A percentile compares a stretch with the other conserved stretches of the same genome.
phyloP scores from a whole-genome alignment of 306 rosid species.

The Acacia confusa region DNA sequence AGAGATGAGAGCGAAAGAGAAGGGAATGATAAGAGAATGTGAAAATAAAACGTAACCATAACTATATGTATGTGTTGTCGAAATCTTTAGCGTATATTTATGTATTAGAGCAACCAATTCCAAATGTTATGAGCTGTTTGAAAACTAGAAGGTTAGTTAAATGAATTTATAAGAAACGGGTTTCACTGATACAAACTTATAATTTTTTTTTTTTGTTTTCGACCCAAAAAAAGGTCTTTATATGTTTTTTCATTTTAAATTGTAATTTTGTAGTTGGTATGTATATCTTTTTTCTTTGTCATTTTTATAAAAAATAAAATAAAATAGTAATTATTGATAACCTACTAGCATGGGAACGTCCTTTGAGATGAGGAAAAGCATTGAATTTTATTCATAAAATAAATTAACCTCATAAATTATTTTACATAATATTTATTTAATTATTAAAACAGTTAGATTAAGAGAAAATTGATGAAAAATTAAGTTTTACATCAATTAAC shows the following conservation, averaged over 20 bases:
- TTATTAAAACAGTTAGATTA: not conserved
- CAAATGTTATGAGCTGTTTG: not conserved
- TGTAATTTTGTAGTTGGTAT: not conserved
- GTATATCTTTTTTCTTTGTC: not conserved
- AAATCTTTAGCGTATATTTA: conserved; percentile 1
- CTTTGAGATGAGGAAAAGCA: not conserved
- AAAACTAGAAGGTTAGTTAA: not conserved
- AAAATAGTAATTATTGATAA: not conserved
- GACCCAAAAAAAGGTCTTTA: not conserved
- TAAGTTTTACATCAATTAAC: too few species aligned
- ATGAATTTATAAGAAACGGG: not conserved
- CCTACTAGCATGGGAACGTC: too few species aligned
- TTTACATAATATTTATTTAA: not conserved
- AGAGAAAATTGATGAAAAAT: too few species aligned
- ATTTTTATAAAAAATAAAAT: not conserved
- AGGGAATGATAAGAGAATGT: conserved; percentile 31
- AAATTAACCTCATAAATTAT: not conserved
- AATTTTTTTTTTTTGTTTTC: not conserved
- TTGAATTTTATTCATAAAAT: not conserved
- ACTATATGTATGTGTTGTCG: not conserved
- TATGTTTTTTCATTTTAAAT: not conserved
- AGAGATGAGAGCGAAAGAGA: conserved; percentile 43
- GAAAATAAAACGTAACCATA: conserved; percentile 1
- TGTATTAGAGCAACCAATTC: not conserved
- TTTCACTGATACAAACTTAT: not conserved